Conservation (phyloP, 805 yeast species). For the Schwanniomyces sp. region DNA sequence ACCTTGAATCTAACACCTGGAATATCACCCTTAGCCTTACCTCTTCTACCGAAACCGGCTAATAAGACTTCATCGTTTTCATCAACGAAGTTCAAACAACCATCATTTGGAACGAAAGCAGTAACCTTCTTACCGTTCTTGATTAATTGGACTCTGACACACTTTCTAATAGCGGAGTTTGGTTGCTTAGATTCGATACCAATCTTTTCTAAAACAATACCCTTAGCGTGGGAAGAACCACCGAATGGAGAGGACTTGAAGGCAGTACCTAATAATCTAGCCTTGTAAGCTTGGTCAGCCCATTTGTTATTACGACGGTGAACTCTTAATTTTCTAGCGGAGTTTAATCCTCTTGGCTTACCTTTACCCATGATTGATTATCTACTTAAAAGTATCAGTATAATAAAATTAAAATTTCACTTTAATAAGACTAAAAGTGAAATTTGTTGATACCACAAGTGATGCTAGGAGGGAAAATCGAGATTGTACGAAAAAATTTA, state of each 20-base stretch:
- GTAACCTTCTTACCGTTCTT: conserved; percentile 99
- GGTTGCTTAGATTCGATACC: conserved; percentile 99
- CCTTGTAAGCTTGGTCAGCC: conserved; percentile 98
- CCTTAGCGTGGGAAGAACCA: conserved; percentile 99
- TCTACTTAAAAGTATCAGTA: conserved; percentile 5
- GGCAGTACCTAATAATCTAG: conserved; percentile 99
- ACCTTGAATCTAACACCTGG: conserved; percentile 99
- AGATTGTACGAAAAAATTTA: background rate
- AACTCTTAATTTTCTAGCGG: conserved; percentile 99
- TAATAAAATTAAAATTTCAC: conserved; percentile 2
- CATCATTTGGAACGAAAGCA: conserved; percentile 99
- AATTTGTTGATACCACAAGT: conserved; percentile 1
- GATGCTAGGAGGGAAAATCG: background rate
- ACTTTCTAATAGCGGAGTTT: conserved; percentile 99
- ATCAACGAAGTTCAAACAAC: conserved; percentile 99
- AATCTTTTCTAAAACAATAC: conserved; percentile 98
- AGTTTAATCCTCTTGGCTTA: conserved; percentile 99
- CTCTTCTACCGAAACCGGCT: conserved; percentile 99
- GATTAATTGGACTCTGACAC: conserved; percentile 99
- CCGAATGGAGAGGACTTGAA: conserved; percentile 99
- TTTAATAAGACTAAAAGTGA: background rate
- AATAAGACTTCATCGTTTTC: conserved; percentile 99
- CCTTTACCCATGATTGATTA: conserved; percentile 90
- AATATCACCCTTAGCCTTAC: conserved; percentile 99
- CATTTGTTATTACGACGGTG: conserved; percentile 99